These are phyloP conservation scores for Saccharomycopsis hybrid DNA, from an alignment of 1,139 yeast genomes.

Conservation along the genomic window DNA sequence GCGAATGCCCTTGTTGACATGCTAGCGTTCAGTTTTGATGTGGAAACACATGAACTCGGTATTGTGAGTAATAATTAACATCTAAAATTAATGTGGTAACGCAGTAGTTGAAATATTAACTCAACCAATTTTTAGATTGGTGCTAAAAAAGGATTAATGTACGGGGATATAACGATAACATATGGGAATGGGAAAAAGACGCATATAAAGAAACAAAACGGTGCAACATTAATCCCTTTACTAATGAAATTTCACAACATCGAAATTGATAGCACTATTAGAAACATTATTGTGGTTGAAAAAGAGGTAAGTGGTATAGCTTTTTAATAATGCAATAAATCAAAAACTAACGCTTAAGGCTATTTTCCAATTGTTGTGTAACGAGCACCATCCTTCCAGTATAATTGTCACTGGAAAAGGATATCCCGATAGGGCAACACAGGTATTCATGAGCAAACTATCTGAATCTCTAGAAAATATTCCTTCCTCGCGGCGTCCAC, in stretches of 20 bases:
- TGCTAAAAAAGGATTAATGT: conserved; percentile 32
- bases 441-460: conserved; percentile 25
- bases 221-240: conserved; percentile 6
- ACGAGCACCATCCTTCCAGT: conserved; percentile 22
- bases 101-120: too few species aligned
- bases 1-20: conserved; percentile 25
- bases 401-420: conserved; percentile 33
- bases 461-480: conserved; percentile 10
- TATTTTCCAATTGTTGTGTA: conserved; percentile 3
- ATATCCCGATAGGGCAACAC: conserved; percentile 30
- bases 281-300: conserved; percentile 16
- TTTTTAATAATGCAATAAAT: too few species aligned
- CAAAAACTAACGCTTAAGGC: not conserved
- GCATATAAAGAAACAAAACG: conserved; percentile 7
- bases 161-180: conserved; percentile 10
- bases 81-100: not conserved
- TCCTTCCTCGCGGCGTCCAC: too few species aligned
- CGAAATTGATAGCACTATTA: conserved; percentile 12
- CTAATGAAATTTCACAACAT: conserved; percentile 8
- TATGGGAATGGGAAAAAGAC: conserved; percentile 1
- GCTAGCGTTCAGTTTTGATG: conserved; percentile 23
- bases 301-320: conserved; percentile 15
- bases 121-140: conserved; percentile 25
- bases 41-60: conserved; percentile 23
- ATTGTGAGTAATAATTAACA: conserved; percentile 21